A percentile compares a stretch with the other conserved stretches of the same genome.
These are phyloP conservation scores for Leonotis leonurus DNA, from an alignment of 257 asterid species.

Conservation along the genomic window DNA sequence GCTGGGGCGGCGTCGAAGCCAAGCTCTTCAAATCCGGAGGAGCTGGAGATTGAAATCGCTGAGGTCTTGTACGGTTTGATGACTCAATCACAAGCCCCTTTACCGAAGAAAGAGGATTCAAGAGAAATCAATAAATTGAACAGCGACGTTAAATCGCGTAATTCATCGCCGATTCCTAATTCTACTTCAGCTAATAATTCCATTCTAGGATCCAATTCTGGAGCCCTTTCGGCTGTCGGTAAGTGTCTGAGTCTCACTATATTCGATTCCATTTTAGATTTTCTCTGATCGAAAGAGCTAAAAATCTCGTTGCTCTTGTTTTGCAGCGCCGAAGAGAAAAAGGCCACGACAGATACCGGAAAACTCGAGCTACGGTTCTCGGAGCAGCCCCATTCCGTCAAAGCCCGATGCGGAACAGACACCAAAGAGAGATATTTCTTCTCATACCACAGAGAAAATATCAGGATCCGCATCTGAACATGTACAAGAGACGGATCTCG, in stretches of 20 bases:
- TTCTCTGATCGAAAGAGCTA: not conserved
- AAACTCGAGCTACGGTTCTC: slow-evolving; percentile 30
- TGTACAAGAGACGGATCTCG: slow-evolving; percentile 35
- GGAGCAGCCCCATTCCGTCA: slow-evolving; percentile 43
- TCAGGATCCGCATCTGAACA: slow-evolving; percentile 41
- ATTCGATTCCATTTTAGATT: not conserved
- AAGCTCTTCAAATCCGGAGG: slow-evolving; percentile 70
- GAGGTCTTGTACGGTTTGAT: slow-evolving; percentile 81
- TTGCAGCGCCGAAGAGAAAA: slow-evolving; percentile 80
- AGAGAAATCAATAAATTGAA: slow-evolving; percentile 58
- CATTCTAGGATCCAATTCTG: slow-evolving; percentile 31
- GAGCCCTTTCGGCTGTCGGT: slow-evolving; percentile 68
- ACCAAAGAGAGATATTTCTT: slow-evolving; percentile 40
- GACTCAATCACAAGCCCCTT: slow-evolving; percentile 71
- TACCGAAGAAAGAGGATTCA: slow-evolving; percentile 63
- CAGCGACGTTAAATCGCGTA: slow-evolving; percentile 40
- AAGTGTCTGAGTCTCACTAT: slow-evolving; percentile 18
- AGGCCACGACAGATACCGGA: slow-evolving; percentile 73
- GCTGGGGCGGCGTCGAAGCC: slow-evolving; percentile 33
- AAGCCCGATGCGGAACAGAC: slow-evolving; percentile 53
- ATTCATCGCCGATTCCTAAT: slow-evolving; percentile 65
- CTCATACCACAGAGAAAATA: slow-evolving; percentile 44
- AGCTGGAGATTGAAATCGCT: slow-evolving; percentile 90
- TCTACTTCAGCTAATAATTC: slow-evolving; percentile 33
- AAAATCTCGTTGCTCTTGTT: not conserved